These are phyloP conservation scores for Achaetomiella virescens DNA, from an alignment of 495 filamentous ascomycete species.

Conservation along the genomic window DNA sequence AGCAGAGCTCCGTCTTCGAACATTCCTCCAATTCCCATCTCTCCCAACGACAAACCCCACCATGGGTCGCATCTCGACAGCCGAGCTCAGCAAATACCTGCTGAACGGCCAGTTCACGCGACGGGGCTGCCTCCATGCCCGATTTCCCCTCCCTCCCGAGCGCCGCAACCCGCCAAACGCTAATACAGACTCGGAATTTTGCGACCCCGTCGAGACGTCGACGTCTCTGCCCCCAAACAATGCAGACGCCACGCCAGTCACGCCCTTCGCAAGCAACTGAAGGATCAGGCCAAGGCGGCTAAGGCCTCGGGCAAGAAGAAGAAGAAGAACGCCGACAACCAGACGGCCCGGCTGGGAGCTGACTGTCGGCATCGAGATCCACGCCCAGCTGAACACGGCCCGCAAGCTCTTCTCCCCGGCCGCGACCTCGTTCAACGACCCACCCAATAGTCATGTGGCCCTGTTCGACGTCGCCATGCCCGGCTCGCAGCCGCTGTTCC, in stretches of 20 bases:
- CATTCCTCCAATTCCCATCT: too few species aligned
- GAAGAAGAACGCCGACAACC: slow-evolving; percentile 42
- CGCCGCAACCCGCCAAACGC: background rate
- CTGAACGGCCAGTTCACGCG: slow-evolving; percentile 38
- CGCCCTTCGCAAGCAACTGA: slow-evolving; percentile 68
- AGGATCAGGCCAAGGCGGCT: slow-evolving; percentile 58
- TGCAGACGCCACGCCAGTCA: background rate
- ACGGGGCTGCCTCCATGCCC: slow-evolving; percentile 35
- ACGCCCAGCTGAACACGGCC: slow-evolving; percentile 86
- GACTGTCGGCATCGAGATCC: slow-evolving; percentile 93
- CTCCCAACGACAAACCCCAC: background rate
- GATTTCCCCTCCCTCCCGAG: background rate
- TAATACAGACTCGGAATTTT: background rate
- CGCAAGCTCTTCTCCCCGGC: slow-evolving; percentile 82
- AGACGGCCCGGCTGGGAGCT: slow-evolving; percentile 69
- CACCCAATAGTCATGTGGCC: slow-evolving; percentile 78
- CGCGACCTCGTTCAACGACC: slow-evolving; percentile 55
- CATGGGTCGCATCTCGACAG: slow-evolving; percentile 34
- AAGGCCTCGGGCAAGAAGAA: slow-evolving; percentile 35
- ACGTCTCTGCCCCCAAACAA: background rate
- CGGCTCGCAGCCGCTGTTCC: slow-evolving; percentile 81
- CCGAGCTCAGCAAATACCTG: slow-evolving; percentile 42
- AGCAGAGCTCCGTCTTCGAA: too few species aligned
- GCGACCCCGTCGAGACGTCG: background rate
- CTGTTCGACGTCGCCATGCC: slow-evolving; percentile 86